Evolutionary conservation across 345 rosid genomes (phyloP), one percentile per base, ranked within the genome.

Genomic region (Salix viminalis): DNA sequence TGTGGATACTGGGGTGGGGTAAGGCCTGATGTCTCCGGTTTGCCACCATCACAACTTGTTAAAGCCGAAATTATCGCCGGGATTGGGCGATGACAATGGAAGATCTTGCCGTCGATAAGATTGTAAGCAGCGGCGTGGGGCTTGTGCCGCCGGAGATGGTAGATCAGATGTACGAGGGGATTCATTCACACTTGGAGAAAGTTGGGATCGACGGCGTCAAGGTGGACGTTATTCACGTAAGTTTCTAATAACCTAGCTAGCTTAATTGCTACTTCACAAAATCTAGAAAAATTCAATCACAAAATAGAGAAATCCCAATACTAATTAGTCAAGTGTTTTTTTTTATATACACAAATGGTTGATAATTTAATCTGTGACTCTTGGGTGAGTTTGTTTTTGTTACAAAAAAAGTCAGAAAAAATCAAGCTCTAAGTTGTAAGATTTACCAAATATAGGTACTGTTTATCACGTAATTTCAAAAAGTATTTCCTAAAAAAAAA

Each of bases 1-100:
- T 90, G 97, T 30, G 99, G 99, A 4, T 96, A 96, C 72, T 96
- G 98, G 99, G 99, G 99, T 67, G 99, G 98, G 56, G 75, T 93
- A 3, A 83, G 97, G 65, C 99, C 98, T 6, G 79, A 79, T 5
- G 91, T 85, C 12, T 94, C 94, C 5, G 90, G 91, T 1, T 78
- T 96, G 52, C 97, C 96, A 0, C 85, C 81, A 19, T 26, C 87
- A 0, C 75, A 60, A 16, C 75, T 96, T 6, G 62, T 88, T 12
- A 81, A 42, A 66, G n/a, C 98, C 95, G 1, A 79, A 89, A 26
- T 82, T 96, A 4, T 83, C 99, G 0, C 97, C 94, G 15, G 99
- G 99, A 30, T 82, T 93, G 76, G 76, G 74, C 87, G 86, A 73
- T 28, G 28, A 89, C 96, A 0, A 96, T 96, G 98, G 89, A 96